Evolutionary conservation across 768 basidiomycete species (phyloP), one percentile per base, ranked within the genome.

Genomic region (Gloeophyllum trabeum): DNA sequence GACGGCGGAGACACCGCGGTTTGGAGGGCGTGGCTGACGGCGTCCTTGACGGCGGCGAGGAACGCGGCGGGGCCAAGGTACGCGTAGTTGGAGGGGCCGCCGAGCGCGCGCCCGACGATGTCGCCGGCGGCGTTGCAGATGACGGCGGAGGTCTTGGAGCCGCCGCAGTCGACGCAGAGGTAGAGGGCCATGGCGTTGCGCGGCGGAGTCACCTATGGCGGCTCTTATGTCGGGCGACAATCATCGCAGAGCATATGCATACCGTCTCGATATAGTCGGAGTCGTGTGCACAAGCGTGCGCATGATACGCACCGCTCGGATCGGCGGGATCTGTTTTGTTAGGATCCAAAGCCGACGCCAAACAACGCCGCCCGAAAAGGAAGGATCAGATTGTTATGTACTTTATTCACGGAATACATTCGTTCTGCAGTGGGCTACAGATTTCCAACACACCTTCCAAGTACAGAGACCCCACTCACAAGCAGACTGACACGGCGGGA

Each of bases 401-500:
- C n/a, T n/a, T n/a, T 37, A 71, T 35, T 75, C 63, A 45, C 74
- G 76, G 57, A 86, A 91, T 48, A 93, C 68, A 61, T 82, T 76
- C 42, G 94, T 61, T 61, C 77, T 75, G 51, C 83, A 76, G 49
- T 97, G 94, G 97, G 39, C 84, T 79, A 59, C 90, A 93, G 45
- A 81, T 93, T 30, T 87, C 91, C 37, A 98, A 54, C 14, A 91
- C 56, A 1, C 88, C 87, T 53, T 88, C 80, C 38, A 96, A 90
- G 48, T 79, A 92, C 51, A 96, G 59, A n/a, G 88, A 89, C 92
- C 93, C 94, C 38, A 75, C 72, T 53, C 86, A 82, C 0, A 89
- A 92, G 32, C 85, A 85, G 19, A 94, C 90, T 60, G 98, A 97
- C 62, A 97, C 94, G 1, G 87, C 93, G 56, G 97, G 94, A 4